Base-by-base conservation (phyloP, 2,329 filamentous ascomycete genomes). In the Aspergillus persii region DNA sequence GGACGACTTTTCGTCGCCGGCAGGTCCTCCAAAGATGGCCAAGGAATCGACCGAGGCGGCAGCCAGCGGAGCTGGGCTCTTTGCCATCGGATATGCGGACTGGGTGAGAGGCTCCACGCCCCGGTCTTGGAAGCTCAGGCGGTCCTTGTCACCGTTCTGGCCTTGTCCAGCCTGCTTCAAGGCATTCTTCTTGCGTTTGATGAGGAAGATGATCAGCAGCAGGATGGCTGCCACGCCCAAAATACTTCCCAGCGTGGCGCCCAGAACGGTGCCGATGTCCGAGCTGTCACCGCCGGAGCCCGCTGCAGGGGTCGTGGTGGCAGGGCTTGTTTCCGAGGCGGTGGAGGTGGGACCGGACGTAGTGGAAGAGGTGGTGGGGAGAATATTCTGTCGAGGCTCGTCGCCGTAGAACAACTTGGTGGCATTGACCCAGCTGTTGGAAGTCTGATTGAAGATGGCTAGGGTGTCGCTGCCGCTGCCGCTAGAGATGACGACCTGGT, bases 171-270 rank as follows among this genome's bases (percentile, higher is more conserved):
- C 81, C 53, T 79, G 76, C 56, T 62, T 62, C 48, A 67, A 59
- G 52, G 80, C 83, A 66, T 83, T 82, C 71, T 84, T 86, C 66
- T 84, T 81, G 60, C 82, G 83, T 69, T 85, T 83, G 27, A 92
- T 76, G 30, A 89, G 80, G 53, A 95, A 79, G 23, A 97, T 81
- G n/a, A 92, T 71, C 1, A 90, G 73, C 29, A 90, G 81, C n/a
- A 96, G 79, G 6, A 96, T 71, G 0, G 86, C 77, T 23, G 89
- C 86, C 54, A 92, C 79, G 18, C 90, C 92, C 54, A 90, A 84
- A 26, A 96, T 86, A n/a, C 88, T 87, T 11, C 93, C 92, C 1
- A 98, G 82, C 0, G 90, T 90, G 53, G 91, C 90, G 36, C 91
- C 93, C 1, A 97, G 82, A 30, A 96, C 89, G 7, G 86, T 86